Evolutionary conservation across 768 basidiomycete species (phyloP).

Genomic region (Boletus rubroflammeus): DNA sequence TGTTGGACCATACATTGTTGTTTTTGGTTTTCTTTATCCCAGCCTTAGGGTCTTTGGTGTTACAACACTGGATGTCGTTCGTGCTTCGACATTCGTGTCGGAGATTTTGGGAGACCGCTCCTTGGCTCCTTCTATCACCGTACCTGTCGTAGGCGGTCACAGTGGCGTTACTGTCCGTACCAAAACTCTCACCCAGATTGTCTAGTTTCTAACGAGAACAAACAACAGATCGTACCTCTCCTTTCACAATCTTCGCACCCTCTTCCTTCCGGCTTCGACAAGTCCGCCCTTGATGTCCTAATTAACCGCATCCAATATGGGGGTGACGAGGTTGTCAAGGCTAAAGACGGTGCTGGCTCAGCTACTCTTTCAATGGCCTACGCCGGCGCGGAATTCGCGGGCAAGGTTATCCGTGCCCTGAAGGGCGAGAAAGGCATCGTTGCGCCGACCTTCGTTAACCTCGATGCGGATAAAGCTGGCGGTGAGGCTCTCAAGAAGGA

Average conservation of each 20-base stretch:
- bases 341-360: slow-evolving; percentile 87
- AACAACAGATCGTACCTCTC: slow-evolving; percentile 77
- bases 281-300: slow-evolving; percentile 52
- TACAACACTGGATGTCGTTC: slow-evolving; percentile 95
- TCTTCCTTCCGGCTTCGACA: slow-evolving; percentile 55
- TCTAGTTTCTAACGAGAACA: slow-evolving; percentile 6
- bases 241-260: slow-evolving; percentile 86
- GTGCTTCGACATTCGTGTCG: slow-evolving; percentile 93
- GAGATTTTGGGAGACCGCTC: slow-evolving; percentile 66
- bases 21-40: neutral
- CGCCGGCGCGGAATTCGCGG: slow-evolving; percentile 87
- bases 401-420: slow-evolving; percentile 76
- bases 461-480: slow-evolving; percentile 65
- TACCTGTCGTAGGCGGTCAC: slow-evolving; percentile 95
- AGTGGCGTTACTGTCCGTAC: slow-evolving; percentile 78
- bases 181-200: neutral
- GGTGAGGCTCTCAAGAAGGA: slow-evolving; percentile 74
- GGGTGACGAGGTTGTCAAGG: slow-evolving; percentile 97
- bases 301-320: slow-evolving; percentile 91
- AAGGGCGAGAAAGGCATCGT: slow-evolving; percentile 87
- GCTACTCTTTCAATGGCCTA: slow-evolving; percentile 98
- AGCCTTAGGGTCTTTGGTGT: slow-evolving; percentile 85
- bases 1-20: slow-evolving; percentile 5
- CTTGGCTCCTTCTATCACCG: slow-evolving; percentile 57
- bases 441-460: slow-evolving; percentile 81